phyloP scores from a whole-genome alignment of 164 flowering plant genomes.

The Vitis rotundifolia region DNA sequence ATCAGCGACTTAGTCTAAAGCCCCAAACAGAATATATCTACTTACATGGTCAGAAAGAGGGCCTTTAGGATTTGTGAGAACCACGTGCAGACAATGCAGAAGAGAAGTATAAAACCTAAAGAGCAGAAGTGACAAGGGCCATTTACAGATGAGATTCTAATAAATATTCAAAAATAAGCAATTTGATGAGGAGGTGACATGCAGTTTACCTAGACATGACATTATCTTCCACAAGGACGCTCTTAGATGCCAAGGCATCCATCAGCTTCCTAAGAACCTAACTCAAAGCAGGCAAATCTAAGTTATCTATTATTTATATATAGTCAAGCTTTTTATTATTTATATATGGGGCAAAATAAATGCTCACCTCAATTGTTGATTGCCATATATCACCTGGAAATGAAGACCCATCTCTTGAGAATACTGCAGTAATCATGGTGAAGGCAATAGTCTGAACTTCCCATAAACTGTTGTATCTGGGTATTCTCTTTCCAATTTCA shows the following conservation, averaged over 20 bases:
- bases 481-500: slow-evolving; percentile 24
- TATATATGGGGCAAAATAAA: background rate
- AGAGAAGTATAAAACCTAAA: slow-evolving; percentile 80
- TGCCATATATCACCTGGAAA: slow-evolving; percentile 65
- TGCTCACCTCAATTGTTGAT: slow-evolving; percentile 63
- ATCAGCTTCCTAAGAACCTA: slow-evolving; percentile 74
- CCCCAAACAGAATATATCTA: slow-evolving; percentile 1
- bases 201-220: slow-evolving; percentile 56
- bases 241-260: slow-evolving; percentile 67
- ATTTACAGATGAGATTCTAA: background rate
- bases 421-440: slow-evolving; percentile 63
- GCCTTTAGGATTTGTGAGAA: slow-evolving; percentile 66
- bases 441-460: slow-evolving; percentile 58
- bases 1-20: background rate
- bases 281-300: slow-evolving; percentile 9
- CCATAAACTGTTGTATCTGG: slow-evolving; percentile 41
- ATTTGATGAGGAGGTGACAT: background rate
- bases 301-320: background rate
- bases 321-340: too few species aligned
- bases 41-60: slow-evolving; percentile 82
- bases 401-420: slow-evolving; percentile 54
- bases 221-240: slow-evolving; percentile 50
- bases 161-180: background rate
- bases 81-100: slow-evolving; percentile 76
- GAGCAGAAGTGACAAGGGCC: slow-evolving; percentile 1